Evolutionary conservation across 305 asterid genomes (phyloP).

Genomic region (Fraxinus paxiana): DNA sequence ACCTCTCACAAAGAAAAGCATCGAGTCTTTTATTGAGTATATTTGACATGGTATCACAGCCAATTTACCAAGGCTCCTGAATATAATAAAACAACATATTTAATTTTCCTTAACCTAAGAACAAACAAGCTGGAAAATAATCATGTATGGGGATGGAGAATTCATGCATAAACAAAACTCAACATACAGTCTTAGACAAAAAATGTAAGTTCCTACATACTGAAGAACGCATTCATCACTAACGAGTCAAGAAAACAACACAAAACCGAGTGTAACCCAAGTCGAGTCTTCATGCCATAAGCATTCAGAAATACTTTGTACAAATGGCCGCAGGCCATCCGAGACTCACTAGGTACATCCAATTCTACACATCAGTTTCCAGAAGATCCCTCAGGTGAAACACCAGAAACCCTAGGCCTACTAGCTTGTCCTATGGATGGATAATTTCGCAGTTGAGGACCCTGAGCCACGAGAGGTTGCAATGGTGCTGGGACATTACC

Average conservation of each 20-base stretch:
- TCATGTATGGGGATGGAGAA: neutral
- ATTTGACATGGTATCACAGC: neutral
- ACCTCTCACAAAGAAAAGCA: no score
- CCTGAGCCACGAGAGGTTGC: slow-evolving; percentile 33
- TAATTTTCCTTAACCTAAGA: neutral
- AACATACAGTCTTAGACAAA: neutral
- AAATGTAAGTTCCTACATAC: neutral
- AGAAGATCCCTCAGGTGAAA: slow-evolving; percentile 21
- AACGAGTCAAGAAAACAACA: neutral
- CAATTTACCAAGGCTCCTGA: neutral
- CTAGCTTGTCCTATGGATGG: slow-evolving; percentile 24
- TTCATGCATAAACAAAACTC: neutral
- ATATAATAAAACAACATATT: neutral
- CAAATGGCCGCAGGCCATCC: neutral
- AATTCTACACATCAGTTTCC: slow-evolving; percentile 5
- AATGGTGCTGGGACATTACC: slow-evolving; percentile 30
- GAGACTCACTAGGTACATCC: neutral
- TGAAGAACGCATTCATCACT: neutral
- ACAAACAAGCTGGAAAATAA: neutral
- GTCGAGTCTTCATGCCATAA: neutral
- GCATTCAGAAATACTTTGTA: neutral
- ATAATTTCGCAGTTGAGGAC: slow-evolving; percentile 20
- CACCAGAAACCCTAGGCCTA: slow-evolving; percentile 24
- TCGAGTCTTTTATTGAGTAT: no score
- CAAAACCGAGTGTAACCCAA: neutral